A percentile compares a stretch with the other conserved stretches of the same genome.
Conservation (phyloP, 2,329 filamentous ascomycete species). For the Apiospora rasikravindrae region DNA sequence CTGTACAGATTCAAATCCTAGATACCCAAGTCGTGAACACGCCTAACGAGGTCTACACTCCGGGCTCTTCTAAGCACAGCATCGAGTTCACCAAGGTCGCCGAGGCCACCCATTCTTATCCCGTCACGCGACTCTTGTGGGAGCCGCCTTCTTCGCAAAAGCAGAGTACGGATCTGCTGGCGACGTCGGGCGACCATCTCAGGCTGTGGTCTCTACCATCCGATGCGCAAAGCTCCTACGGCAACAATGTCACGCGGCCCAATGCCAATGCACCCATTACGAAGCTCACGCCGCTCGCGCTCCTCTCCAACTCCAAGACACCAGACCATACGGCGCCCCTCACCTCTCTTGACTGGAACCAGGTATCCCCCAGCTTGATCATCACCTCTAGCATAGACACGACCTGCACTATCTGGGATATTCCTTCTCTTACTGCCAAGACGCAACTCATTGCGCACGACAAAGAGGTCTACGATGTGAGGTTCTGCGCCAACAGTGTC, state of each 20-base stretch:
- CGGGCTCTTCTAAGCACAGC: conserved; percentile 73
- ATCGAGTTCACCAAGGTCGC: conserved; percentile 93
- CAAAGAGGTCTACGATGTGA: conserved; percentile 98
- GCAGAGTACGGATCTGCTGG: conserved; percentile 91
- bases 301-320: conserved; percentile 97
- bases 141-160: conserved; percentile 95
- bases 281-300: conserved; percentile 89
- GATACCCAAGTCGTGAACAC: conserved; percentile 82
- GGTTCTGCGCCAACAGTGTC: conserved; percentile 97
- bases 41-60: conserved; percentile 69
- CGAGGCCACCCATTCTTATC: conserved; percentile 97
- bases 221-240: conserved; percentile 62
- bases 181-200: conserved; percentile 93
- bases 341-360: conserved; percentile 98
- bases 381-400: conserved; percentile 99
- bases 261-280: conserved; percentile 62
- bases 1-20: conserved; percentile 86
- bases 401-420: conserved; percentile 99
- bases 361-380: conserved; percentile 92
- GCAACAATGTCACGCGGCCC: conserved; percentile 70
- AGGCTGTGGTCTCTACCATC: conserved; percentile 90
- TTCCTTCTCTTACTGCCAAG: conserved; percentile 95
- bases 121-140: conserved; percentile 93
- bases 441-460: conserved; percentile 98
- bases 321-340: conserved; percentile 97